Evolutionary conservation across 768 basidiomycete genomes (phyloP), one percentile per base, ranked within the genome.

Genomic region (Kwoniella dendrophila): DNA sequence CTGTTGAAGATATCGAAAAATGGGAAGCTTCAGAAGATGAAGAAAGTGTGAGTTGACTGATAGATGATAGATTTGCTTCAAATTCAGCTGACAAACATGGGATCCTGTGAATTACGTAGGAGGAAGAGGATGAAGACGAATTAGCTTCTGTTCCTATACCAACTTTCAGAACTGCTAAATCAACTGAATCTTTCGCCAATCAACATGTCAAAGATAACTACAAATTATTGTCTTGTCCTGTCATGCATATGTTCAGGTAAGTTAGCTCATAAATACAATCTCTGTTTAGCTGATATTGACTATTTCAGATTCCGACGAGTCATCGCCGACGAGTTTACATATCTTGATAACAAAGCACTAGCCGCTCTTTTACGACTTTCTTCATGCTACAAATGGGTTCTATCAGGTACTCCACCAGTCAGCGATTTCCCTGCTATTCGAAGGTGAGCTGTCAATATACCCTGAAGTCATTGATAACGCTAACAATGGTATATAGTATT

Each of bases 371-470:
- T 90, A 2, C 84, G 84, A 49, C 79, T 94, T 22, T 85, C 86
- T 11, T 87, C 90, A 0, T 86, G 88, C 51, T 84, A 90, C 44
- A 88, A 87, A 57, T 97, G 94, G 94, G 90, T 97, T 5, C 83
- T 97, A n/a, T 97, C 94, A 2, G 94, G 94, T 12, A 97, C 94
- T 24, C 94, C 94, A 7, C 93, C 93, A 0, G 88, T 92, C 56
- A 88, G 89, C 59, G 90, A 94, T 76, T 96, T 97, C 75, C 87
- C 86, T 1, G 87, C 92, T 2, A 80, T 97, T 67, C 92, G 95
- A 81, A 92, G 90, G 78, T 73, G 43, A 57, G 72, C 24, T 14
- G 18, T 24, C 11, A 22, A 29, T 4, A 29, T n/a, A 30, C 5
- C 7, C 38, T 18, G 22, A 29, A 24, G 26, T 33, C 14, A n/a